Conservation (phyloP, 2,329 filamentous ascomycete genomes). For the Calonectria fujianensis region DNA sequence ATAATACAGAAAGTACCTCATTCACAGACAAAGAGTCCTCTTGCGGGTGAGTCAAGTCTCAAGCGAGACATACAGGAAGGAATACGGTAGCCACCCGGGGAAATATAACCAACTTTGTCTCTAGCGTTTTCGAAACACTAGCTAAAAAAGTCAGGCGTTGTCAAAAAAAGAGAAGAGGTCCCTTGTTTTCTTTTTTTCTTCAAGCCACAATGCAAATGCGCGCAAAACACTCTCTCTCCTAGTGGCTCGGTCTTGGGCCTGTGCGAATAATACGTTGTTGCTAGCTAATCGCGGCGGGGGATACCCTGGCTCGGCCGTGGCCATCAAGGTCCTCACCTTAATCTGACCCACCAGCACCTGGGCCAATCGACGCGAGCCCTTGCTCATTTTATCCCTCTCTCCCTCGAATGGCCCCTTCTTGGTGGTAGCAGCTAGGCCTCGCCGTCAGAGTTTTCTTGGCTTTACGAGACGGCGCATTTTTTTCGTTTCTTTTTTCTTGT, state of each 20-base stretch:
- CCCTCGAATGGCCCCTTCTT: slow-evolving; percentile 6
- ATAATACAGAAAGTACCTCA: slow-evolving; percentile 5
- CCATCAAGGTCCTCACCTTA: slow-evolving; percentile 58
- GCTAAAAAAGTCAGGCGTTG: neutral
- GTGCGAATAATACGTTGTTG: neutral
- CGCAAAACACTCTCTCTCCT: neutral
- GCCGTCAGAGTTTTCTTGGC: neutral
- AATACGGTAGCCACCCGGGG: neutral
- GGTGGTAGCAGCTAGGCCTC: neutral
- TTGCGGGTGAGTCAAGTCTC: slow-evolving; percentile 2
- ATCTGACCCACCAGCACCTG: slow-evolving; percentile 50
- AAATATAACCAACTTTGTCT: neutral
- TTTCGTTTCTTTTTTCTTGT: neutral
- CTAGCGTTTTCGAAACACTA: neutral
- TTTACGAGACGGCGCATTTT: neutral
- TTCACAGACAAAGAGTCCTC: too few species aligned
- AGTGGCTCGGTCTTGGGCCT: neutral
- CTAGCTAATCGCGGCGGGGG: slow-evolving; percentile 19
- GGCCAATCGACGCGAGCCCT: slow-evolving; percentile 23
- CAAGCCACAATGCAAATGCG: slow-evolving; percentile 25
- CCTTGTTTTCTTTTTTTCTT: neutral
- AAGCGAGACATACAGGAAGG: slow-evolving; percentile 1
- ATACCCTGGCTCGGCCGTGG: slow-evolving; percentile 39
- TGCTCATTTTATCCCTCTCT: slow-evolving; percentile 37
- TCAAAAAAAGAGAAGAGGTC: neutral